Conservation (phyloP, 306 rosid genomes). For the Cicer yamashitae region DNA sequence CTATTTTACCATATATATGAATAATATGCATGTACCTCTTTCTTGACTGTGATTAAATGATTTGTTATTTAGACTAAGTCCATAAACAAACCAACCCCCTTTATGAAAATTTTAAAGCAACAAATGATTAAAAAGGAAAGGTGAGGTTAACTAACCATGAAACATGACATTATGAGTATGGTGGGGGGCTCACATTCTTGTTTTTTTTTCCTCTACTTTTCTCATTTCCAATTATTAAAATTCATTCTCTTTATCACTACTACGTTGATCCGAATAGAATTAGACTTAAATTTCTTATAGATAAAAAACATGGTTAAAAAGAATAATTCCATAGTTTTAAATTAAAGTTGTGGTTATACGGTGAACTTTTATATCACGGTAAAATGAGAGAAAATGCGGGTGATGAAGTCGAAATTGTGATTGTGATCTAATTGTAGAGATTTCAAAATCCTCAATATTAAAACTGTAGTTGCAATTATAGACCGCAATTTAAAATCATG, state of each 20-base stretch:
- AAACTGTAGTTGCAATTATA: too few species aligned
- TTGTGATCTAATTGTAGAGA: too few species aligned
- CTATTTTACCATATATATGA: not conserved
- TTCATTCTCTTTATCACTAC: constrained; percentile 26
- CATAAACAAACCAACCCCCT: constrained; percentile 52
- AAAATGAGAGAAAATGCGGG: too few species aligned
- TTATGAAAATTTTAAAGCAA: constrained; percentile 53
- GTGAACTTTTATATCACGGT: too few species aligned
- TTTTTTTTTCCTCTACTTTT: constrained; percentile 52
- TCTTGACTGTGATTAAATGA: constrained; percentile 36
- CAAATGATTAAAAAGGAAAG: constrained; percentile 65
- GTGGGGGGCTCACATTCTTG: constrained; percentile 73
- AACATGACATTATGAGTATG: constrained; percentile 67
- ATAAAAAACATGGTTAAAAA: too few species aligned
- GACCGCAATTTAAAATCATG: too few species aligned
- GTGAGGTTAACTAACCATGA: constrained; percentile 68
- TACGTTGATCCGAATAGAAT: not conserved
- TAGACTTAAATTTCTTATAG: not conserved
- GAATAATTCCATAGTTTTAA: too few species aligned
- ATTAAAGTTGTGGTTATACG: too few species aligned
- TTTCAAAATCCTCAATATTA: too few species aligned
- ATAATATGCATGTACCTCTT: constrained; percentile 52
- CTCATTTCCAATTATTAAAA: constrained; percentile 64
- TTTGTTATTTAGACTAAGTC: constrained; percentile 15
- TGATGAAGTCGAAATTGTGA: too few species aligned